Conservation (phyloP, 2,329 filamentous ascomycete species). For the Polytolypa hystricis region DNA sequence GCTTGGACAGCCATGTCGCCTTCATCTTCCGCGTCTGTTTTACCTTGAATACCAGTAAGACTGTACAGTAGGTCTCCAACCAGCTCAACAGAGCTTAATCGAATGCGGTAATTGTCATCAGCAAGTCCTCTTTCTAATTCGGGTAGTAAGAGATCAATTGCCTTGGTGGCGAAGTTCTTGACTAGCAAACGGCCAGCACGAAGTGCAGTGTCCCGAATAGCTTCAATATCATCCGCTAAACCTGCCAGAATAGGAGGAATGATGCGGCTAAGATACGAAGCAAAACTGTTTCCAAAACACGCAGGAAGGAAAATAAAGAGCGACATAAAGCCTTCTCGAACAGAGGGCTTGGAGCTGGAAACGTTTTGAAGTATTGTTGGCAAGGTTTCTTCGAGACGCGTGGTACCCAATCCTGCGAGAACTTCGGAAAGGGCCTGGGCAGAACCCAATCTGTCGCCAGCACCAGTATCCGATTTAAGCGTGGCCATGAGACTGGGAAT, state of each 20-base stretch:
- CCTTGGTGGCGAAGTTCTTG: constrained; percentile 94
- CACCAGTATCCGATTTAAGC: constrained; percentile 91
- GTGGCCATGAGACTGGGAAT: constrained; percentile 97
- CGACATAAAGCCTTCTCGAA: constrained; percentile 98
- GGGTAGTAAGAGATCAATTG: constrained; percentile 85
- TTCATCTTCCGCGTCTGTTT: constrained; percentile 62
- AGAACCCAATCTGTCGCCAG: constrained; percentile 88
- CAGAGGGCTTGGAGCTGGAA: constrained; percentile 74
- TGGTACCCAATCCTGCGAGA: constrained; percentile 83
- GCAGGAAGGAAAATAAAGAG: constrained; percentile 98
- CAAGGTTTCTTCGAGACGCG: constrained; percentile 85
- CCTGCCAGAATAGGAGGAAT: constrained; percentile 92
- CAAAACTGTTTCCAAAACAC: constrained; percentile 97
- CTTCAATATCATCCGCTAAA: constrained; percentile 89
- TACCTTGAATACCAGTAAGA: constrained; percentile 82
- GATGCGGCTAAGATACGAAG: constrained; percentile 87
- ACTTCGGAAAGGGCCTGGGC: constrained; percentile 95
- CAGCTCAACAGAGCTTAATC: constrained; percentile 94
- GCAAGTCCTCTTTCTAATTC: constrained; percentile 92
- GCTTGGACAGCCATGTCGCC: constrained; percentile 74
- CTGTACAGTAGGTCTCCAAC: constrained; percentile 97
- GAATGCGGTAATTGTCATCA: constrained; percentile 95
- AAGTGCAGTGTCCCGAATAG: constrained; percentile 91
- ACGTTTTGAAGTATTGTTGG: constrained; percentile 96
- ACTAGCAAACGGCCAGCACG: constrained; percentile 87